Evolutionary conservation across 1,139 yeast species (phyloP), one percentile per base, ranked within the genome.

Genomic region (Meyerozyma sp.): DNA sequence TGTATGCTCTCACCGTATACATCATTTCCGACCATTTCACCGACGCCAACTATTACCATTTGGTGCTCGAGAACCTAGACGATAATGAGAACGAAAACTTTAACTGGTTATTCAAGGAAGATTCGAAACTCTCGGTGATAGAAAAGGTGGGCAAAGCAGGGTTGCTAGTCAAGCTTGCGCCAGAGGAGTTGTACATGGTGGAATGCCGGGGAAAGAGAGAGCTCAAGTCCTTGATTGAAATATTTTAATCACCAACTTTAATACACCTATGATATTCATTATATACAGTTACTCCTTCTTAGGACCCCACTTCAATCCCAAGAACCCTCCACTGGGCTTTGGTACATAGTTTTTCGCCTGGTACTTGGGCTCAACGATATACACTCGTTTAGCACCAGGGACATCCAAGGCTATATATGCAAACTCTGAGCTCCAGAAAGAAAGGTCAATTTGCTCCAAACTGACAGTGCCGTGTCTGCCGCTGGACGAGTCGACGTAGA

Each of bases 261-360:
- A 30, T 14, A 30, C 20, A 8, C 10, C 21, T 13, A 30, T 30
- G 20, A 16, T 3, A n/a, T 13, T 30, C 16, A 32, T 32, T 38
- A 38, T 44, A 10, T 28, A 25, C n/a, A 32, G 28, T 40, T 30
- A 21, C 36, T 79, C 79, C 52, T 77, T 78, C 61, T 79, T 83
- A 20, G 89, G 84, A 1, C 95, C 95, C 95, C 95, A 88, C 54
- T 81, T 84, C 39, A 87, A 80, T 13, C 95, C 95, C 50, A 87
- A 70, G 57, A 87, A 85, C 1, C 93, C 91, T 6, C 69, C 59
- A 18, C 67, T 68, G 14, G 58, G 48, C 39, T 58, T 59, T 4
- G 71, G 75, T 21, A 62, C 66, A 46, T 62, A 68, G 46, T 59
- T 62, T 48, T 65, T 68, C 30, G 70, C 48, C 49, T 59, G 70